Percentiles rank a stretch among this genome's conserved stretches.
Evolutionary conservation across 1,139 yeast species (phyloP).

Genomic region (Torulaspora pretoriensis): DNA sequence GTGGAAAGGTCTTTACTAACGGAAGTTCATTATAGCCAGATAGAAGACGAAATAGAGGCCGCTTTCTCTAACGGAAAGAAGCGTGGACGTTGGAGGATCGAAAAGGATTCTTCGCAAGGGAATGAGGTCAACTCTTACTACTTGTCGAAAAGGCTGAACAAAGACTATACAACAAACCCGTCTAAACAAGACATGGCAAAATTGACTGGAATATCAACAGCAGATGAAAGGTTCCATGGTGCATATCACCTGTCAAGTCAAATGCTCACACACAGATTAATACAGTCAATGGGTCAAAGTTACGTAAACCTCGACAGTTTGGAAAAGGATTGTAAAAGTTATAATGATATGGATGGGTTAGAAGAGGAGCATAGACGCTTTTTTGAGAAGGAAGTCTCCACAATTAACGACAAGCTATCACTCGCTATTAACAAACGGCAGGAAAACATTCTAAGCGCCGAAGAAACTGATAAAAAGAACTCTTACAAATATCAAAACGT

Average conservation of each 20-base stretch:
- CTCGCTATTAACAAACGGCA: constrained; percentile 18
- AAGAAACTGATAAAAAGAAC: constrained; percentile 29
- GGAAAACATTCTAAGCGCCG: constrained; percentile 21
- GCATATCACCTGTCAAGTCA: constrained; percentile 36
- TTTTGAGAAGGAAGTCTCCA: constrained; percentile 21
- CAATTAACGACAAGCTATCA: constrained; percentile 22
- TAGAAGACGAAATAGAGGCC: constrained; percentile 30
- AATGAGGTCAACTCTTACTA: constrained; percentile 42
- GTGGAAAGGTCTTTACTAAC: constrained; percentile 76
- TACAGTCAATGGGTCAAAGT: constrained; percentile 41
- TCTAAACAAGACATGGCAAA: constrained; percentile 53
- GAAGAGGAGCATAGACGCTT: constrained; percentile 29
- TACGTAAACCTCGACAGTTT: constrained; percentile 31
- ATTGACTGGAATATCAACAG: constrained; percentile 54
- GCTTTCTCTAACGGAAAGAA: constrained; percentile 28
- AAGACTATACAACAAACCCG: constrained; percentile 66
- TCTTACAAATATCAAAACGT: constrained; percentile 43
- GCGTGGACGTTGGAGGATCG: constrained; percentile 22
- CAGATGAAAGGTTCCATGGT: constrained; percentile 34
- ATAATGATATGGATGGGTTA: constrained; percentile 20
- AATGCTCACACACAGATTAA: constrained; percentile 47
- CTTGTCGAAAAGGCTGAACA: constrained; percentile 59
- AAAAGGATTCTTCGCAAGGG: constrained; percentile 10
- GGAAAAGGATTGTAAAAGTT: constrained; percentile 32
- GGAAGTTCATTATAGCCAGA: constrained; percentile 60